Evolutionary conservation across 805 yeast genomes (phyloP).

Genomic region (Yamadazyma insecticola): DNA sequence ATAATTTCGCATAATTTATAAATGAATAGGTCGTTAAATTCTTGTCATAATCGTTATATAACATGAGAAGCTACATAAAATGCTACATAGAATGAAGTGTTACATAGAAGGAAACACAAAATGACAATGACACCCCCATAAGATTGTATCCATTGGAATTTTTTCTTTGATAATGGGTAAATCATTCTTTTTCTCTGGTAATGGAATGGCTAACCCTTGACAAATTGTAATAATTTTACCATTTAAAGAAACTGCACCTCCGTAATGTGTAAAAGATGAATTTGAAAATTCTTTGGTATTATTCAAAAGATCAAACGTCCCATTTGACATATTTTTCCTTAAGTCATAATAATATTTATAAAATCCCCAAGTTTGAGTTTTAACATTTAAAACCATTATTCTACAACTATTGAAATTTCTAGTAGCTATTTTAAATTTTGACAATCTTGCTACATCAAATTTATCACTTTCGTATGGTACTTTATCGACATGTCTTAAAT

Average conservation of each 20-base stretch:
- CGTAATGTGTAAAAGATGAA: slow-evolving; percentile 25
- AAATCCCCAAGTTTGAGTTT: slow-evolving; percentile 39
- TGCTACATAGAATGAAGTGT: too few relatives aligned
- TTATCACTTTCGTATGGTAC: slow-evolving; percentile 26
- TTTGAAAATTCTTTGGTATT: slow-evolving; percentile 19
- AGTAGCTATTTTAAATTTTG: slow-evolving; percentile 23
- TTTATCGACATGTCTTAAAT: slow-evolving; percentile 26
- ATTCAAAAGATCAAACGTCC: slow-evolving; percentile 15
- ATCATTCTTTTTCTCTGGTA: slow-evolving; percentile 28
- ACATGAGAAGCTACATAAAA: too few relatives aligned
- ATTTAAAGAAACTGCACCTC: slow-evolving; percentile 27
- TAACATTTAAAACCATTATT: slow-evolving; percentile 31
- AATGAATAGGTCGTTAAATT: too few relatives aligned
- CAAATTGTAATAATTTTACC: slow-evolving; percentile 32
- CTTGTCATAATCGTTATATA: too few relatives aligned
- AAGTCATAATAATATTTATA: slow-evolving; percentile 29
- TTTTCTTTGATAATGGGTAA: too few relatives aligned
- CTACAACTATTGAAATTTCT: slow-evolving; percentile 26
- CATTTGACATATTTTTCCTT: slow-evolving; percentile 18
- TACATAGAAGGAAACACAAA: too few relatives aligned
- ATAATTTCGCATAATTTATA: too few relatives aligned
- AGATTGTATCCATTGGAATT: too few relatives aligned
- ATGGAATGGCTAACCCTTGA: slow-evolving; percentile 31
- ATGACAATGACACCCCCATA: too few relatives aligned
- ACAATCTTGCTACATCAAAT: slow-evolving; percentile 30